phyloP scores from a whole-genome alignment of 163 green algal genomes.

The Chlorella variabilis region DNA sequence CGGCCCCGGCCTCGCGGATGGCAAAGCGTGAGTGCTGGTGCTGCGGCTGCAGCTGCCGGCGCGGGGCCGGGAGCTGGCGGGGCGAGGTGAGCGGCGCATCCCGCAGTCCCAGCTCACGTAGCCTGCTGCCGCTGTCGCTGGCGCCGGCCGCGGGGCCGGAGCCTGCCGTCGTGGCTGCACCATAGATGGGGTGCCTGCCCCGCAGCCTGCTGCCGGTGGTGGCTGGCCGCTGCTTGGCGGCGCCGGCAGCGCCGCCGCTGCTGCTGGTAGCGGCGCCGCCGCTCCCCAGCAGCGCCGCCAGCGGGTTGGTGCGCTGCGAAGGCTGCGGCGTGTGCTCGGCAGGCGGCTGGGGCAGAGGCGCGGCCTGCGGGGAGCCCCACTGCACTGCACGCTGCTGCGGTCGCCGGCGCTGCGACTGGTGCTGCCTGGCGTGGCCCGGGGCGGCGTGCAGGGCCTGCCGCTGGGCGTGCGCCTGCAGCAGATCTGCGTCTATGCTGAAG shows the following conservation, averaged over 20 bases:
- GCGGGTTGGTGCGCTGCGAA: constrained; percentile 8
- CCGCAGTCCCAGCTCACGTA: background rate
- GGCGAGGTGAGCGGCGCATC: constrained; percentile 12
- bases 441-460: background rate
- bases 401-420: background rate
- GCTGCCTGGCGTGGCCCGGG: background rate
- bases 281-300: constrained; percentile 14
- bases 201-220: constrained; percentile 18
- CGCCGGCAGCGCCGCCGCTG: too few species aligned
- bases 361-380: constrained; percentile 16
- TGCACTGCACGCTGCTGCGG: background rate
- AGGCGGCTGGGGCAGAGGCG: background rate
- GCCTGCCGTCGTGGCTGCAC: background rate
- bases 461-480: constrained; percentile 1
- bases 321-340: constrained; percentile 25
- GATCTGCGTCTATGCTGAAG: constrained; percentile 11
- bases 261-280: background rate
- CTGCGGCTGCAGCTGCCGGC: background rate
- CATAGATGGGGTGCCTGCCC: constrained; percentile 30
- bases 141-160: background rate
- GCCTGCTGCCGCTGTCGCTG: background rate
- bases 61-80: background rate
- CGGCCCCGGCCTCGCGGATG: background rate
- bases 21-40: constrained; percentile 25
- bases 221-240: background rate